Conservation (phyloP, 805 yeast genomes). For the Komagataella pseudopastoris region DNA sequence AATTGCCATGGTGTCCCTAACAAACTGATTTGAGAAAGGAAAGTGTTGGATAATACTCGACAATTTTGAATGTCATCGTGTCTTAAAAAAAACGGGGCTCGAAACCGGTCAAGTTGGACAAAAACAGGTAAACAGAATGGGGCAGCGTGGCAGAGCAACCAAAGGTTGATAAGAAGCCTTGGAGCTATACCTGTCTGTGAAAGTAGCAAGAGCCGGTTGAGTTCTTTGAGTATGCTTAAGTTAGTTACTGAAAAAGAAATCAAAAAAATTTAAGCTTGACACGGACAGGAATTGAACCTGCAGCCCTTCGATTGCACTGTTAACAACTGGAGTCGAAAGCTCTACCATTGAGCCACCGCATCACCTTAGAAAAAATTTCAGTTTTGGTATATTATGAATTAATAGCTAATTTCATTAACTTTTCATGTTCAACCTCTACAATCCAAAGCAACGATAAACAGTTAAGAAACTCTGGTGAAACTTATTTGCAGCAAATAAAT, state of each 20-base stretch:
- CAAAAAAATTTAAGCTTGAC: slow-evolving; percentile 30
- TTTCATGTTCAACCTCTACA: too few relatives aligned
- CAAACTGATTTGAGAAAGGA: background rate
- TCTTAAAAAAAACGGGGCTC: background rate
- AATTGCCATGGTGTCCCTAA: slow-evolving; percentile 39
- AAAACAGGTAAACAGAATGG: background rate
- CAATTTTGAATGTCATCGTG: background rate
- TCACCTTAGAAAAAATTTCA: background rate
- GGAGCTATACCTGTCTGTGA: background rate
- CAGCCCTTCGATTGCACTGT: slow-evolving; percentile 60
- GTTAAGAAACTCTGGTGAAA: too few relatives aligned
- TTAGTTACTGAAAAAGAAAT: slow-evolving; percentile 6
- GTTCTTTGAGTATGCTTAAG: too few relatives aligned
- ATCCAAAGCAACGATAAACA: too few relatives aligned
- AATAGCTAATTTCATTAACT: too few relatives aligned
- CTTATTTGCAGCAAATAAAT: too few relatives aligned
- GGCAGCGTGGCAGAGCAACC: background rate
- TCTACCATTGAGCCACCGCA: slow-evolving; percentile 63
- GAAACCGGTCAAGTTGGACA: background rate
- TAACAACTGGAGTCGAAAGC: slow-evolving; percentile 59
- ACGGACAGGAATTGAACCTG: slow-evolving; percentile 84
- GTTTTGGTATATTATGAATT: too few relatives aligned
- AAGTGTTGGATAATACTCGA: background rate
- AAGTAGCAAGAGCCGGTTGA: too few relatives aligned
- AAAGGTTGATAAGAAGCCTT: background rate